These are phyloP conservation scores for Rhynchosporium graminicola DNA, from an alignment of 2,329 filamentous ascomycete species.

Conservation along the genomic window DNA sequence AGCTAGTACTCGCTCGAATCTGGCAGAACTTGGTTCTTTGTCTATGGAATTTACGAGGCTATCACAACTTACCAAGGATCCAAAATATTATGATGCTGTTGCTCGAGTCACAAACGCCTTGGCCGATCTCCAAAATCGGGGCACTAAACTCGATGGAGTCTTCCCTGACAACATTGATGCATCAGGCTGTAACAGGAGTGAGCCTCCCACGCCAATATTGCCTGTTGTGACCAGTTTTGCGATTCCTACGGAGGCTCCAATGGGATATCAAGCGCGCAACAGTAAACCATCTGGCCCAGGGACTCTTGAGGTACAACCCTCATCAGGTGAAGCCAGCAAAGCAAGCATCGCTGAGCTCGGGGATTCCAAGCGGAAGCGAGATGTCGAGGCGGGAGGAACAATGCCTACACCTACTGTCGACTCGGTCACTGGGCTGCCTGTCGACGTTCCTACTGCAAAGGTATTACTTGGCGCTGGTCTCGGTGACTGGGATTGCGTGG, in stretches of 20 bases:
- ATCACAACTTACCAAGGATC: constrained; percentile 77
- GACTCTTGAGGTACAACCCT: constrained; percentile 37
- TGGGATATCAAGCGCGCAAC: constrained; percentile 38
- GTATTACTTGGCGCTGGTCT: constrained; percentile 19
- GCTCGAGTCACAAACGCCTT: constrained; percentile 82
- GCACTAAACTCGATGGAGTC: constrained; percentile 71
- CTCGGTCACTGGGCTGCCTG: constrained; percentile 24
- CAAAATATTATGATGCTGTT: constrained; percentile 87
- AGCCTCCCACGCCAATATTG: constrained; percentile 17
- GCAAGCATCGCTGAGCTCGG: constrained; percentile 26
- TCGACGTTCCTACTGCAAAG: constrained; percentile 27
- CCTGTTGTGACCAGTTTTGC: constrained; percentile 18
- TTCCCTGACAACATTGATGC: constrained; percentile 79
- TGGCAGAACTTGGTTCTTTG: constrained; percentile 65
- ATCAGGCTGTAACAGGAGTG: constrained; percentile 66
- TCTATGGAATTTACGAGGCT: constrained; percentile 88
- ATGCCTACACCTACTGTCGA: constrained; percentile 15
- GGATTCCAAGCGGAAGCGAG: constrained; percentile 28
- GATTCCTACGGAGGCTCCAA: constrained; percentile 27
- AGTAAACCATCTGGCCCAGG: constrained; percentile 14
- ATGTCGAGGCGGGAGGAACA: background rate
- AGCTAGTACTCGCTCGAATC: constrained; percentile 56
- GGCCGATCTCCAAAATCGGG: constrained; percentile 69
- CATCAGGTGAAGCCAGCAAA: constrained; percentile 34
- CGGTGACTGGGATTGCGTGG: constrained; percentile 51